A percentile compares a stretch with the other conserved stretches of the same genome.
phyloP scores from a whole-genome alignment of 495 filamentous ascomycete species.

The Aspergillus ellipticus region DNA sequence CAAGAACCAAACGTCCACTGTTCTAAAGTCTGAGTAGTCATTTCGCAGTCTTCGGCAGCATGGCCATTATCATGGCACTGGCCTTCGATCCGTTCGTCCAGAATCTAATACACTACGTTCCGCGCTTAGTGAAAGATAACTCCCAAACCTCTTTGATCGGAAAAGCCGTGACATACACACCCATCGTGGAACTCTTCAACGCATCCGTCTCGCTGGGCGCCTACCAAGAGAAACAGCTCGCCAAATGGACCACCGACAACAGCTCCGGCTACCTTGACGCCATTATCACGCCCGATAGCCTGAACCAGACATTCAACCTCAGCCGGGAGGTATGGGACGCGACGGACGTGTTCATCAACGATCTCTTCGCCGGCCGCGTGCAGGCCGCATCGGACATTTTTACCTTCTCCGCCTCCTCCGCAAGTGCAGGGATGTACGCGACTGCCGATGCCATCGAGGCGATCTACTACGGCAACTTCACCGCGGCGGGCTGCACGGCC shows the following conservation, averaged over 20 bases:
- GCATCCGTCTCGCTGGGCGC: not conserved
- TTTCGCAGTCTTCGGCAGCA: conserved; percentile 8
- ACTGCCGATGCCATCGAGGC: not conserved
- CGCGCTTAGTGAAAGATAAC: not conserved
- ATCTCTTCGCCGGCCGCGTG: not conserved
- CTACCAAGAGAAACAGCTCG: not conserved
- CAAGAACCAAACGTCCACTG: not conserved
- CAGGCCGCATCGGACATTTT: not conserved
- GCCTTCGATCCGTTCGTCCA: conserved; percentile 12
- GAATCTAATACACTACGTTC: conserved; percentile 8
- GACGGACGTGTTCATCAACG: not conserved
- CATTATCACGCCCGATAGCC: not conserved
- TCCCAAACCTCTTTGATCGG: conserved; percentile 1
- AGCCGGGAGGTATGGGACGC: not conserved
- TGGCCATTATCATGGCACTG: conserved; percentile 5
- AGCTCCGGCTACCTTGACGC: not conserved
- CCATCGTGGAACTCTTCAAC: not conserved
- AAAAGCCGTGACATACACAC: not conserved
- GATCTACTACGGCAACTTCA: not conserved
- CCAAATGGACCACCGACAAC: not conserved
- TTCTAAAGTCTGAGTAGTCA: conserved; percentile 3
- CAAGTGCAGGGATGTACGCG: not conserved
- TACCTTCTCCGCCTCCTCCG: not conserved
- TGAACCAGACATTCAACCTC: not conserved
- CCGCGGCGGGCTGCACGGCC: not conserved